These are phyloP conservation scores for Monosporascus ibericus DNA, from an alignment of 2,329 filamentous ascomycete species.

Conservation along the genomic window DNA sequence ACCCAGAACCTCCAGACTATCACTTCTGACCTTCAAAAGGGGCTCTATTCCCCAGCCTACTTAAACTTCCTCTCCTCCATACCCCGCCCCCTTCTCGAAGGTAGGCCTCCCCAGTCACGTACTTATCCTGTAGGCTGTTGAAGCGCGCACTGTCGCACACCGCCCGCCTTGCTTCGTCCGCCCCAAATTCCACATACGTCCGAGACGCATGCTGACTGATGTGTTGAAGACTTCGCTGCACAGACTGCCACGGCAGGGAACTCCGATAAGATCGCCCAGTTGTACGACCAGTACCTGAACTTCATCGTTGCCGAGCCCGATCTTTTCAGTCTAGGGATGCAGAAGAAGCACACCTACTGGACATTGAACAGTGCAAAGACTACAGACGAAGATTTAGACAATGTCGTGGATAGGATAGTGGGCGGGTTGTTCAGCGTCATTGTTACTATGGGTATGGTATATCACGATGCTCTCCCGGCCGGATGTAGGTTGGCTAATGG, in stretches of 20 bases:
- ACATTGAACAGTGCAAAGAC: constrained; percentile 92
- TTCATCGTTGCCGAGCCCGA: constrained; percentile 96
- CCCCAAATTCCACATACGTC: background rate
- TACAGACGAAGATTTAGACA: constrained; percentile 82
- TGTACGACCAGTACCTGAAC: constrained; percentile 96
- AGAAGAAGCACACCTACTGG: constrained; percentile 87
- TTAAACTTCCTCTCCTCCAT: constrained; percentile 96
- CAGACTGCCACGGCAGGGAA: constrained; percentile 81
- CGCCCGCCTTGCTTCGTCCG: no score
- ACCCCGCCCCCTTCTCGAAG: constrained; percentile 77
- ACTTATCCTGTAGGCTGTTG: no score
- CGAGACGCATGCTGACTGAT: background rate
- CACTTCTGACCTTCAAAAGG: constrained; percentile 77
- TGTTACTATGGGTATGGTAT: constrained; percentile 80
- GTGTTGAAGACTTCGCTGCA: constrained; percentile 67
- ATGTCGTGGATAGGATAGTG: constrained; percentile 83
- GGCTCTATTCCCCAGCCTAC: constrained; percentile 87
- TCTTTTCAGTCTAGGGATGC: constrained; percentile 88
- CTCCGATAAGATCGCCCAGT: constrained; percentile 81
- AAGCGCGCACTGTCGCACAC: no score
- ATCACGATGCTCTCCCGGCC: background rate
- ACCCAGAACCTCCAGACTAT: constrained; percentile 74
- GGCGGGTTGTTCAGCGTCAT: constrained; percentile 96
- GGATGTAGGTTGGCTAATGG: constrained; percentile 17
- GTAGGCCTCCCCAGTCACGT: background rate